Percentiles rank a stretch among this genome's conserved stretches.
phyloP scores from a whole-genome alignment of 2,329 filamentous ascomycete species.

The Tolypocladium tropicale region DNA sequence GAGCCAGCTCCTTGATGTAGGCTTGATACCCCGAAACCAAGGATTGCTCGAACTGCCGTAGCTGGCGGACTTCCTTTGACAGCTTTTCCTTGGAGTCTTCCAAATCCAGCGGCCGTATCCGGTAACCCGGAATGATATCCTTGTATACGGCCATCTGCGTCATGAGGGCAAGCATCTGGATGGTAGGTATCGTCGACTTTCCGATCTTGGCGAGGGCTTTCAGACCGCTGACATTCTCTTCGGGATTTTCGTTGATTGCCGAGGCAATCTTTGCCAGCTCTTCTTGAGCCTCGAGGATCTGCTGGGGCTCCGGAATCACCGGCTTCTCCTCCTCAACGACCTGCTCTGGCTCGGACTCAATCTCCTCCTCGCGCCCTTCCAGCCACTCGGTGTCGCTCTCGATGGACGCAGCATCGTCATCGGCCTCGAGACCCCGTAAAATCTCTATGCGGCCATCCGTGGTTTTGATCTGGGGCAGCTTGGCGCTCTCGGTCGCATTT shows the following conservation, averaged over 20 bases:
- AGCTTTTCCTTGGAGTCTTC: slow-evolving; percentile 68
- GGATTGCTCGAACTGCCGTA: slow-evolving; percentile 79
- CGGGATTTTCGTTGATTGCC: slow-evolving; percentile 80
- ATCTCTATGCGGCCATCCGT: slow-evolving; percentile 63
- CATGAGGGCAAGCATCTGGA: slow-evolving; percentile 77
- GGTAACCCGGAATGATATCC: slow-evolving; percentile 91
- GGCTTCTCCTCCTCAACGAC: slow-evolving; percentile 42
- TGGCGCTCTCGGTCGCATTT: slow-evolving; percentile 57
- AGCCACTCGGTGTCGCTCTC: slow-evolving; percentile 56
- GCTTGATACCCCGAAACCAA: slow-evolving; percentile 75
- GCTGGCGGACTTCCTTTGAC: slow-evolving; percentile 79
- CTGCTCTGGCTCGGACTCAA: slow-evolving; percentile 37
- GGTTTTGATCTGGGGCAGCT: slow-evolving; percentile 72
- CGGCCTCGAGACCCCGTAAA: slow-evolving; percentile 42
- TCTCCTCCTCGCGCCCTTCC: slow-evolving; percentile 46
- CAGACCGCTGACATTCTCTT: slow-evolving; percentile 76
- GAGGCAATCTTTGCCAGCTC: slow-evolving; percentile 77
- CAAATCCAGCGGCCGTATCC: slow-evolving; percentile 74
- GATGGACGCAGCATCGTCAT: slow-evolving; percentile 49
- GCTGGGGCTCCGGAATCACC: slow-evolving; percentile 62
- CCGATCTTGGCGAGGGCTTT: slow-evolving; percentile 68
- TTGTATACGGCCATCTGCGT: slow-evolving; percentile 89
- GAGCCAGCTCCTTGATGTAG: slow-evolving; percentile 68
- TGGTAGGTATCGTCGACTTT: slow-evolving; percentile 55
- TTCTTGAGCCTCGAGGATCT: slow-evolving; percentile 82